Evolutionary conservation across 2,329 filamentous ascomycete genomes (phyloP).

Genomic region (Metarhizium guizhouense): DNA sequence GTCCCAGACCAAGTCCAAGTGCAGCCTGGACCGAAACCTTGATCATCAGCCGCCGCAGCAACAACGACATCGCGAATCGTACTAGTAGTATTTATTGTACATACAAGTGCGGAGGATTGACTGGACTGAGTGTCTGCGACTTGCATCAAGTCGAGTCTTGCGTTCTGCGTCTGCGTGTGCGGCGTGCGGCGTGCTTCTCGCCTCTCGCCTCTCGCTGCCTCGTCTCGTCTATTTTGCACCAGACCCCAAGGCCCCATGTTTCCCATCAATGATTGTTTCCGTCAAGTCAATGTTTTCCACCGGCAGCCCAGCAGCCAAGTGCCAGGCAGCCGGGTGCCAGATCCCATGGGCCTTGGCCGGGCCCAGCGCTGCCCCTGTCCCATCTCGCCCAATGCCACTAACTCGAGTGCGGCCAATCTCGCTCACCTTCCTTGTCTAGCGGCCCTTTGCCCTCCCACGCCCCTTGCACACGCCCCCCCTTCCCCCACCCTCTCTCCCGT

Average conservation of each 20-base stretch:
- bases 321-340: background rate
- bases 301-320: no score
- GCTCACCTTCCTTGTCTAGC: background rate
- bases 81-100: background rate
- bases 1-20: background rate
- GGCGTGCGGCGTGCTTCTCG: background rate
- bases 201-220: background rate
- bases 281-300: no score
- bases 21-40: background rate
- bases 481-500: background rate
- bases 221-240: background rate
- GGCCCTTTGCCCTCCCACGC: background rate
- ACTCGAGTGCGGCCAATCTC: background rate
- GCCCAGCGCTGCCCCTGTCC: background rate
- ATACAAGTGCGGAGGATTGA: no score
- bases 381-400: background rate
- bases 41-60: background rate
- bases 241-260: no score
- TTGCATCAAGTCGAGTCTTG: background rate
- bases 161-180: background rate
- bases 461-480: background rate
- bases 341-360: background rate
- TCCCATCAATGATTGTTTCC: background rate
- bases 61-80: no score
- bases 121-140: no score